Evolutionary conservation across 805 yeast genomes (phyloP).

Genomic region (Scheffersomyces stipitis): DNA sequence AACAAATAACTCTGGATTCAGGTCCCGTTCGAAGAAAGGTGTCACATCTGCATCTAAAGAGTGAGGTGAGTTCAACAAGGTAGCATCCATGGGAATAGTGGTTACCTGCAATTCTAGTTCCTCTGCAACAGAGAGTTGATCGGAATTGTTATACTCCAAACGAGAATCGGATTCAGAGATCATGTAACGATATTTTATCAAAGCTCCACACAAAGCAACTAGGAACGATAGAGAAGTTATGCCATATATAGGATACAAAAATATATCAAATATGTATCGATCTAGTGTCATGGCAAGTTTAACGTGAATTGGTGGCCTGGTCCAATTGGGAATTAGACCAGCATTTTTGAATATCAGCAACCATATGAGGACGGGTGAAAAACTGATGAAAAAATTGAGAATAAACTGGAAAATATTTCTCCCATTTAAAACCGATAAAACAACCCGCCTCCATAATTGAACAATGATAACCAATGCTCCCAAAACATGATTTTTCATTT

Average conservation of each 20-base stretch:
- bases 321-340: constrained; percentile 50
- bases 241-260: constrained; percentile 2
- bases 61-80: too few species aligned
- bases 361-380: constrained; percentile 56
- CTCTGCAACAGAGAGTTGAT: constrained; percentile 5
- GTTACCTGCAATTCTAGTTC: constrained; percentile 1
- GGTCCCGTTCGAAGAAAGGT: too few species aligned
- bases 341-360: constrained; percentile 58
- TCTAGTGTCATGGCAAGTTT: constrained; percentile 46
- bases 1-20: too few species aligned
- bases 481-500: too few species aligned
- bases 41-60: too few species aligned
- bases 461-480: constrained; percentile 1
- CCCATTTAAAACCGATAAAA: constrained; percentile 32
- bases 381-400: constrained; percentile 48
- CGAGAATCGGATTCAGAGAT: constrained; percentile 4
- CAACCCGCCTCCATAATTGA: constrained; percentile 12
- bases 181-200: constrained; percentile 1
- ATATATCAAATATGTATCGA: constrained; percentile 32
- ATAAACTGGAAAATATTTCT: constrained; percentile 38
- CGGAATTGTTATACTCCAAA: constrained; percentile 9
- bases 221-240: constrained; percentile 5
- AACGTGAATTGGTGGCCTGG: constrained; percentile 55
- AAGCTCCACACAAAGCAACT: constrained; percentile 2
- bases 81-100: constrained; percentile 4